phyloP scores from a whole-genome alignment of 1,139 yeast species.

The Hanseniaspora gamundiae region DNA sequence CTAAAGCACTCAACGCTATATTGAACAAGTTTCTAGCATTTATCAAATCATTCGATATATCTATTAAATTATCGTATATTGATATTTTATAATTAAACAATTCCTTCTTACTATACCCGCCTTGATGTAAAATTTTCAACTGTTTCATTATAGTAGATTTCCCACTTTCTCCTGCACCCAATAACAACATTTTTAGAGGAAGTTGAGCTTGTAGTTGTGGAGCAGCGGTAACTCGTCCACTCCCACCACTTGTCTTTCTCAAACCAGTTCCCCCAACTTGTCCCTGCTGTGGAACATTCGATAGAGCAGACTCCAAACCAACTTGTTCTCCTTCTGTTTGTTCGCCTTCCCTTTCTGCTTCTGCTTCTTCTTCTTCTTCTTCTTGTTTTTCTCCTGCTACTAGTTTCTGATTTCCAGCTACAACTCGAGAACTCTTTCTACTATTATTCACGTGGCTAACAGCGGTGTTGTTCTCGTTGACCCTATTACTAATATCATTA shows the following conservation, averaged over 20 bases:
- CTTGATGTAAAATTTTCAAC: constrained; percentile 59
- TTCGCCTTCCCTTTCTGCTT: not conserved
- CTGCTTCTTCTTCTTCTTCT: not conserved
- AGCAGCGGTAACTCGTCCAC: too few species aligned
- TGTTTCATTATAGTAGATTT: constrained; percentile 69
- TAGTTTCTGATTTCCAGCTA: too few species aligned
- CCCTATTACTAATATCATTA: too few species aligned
- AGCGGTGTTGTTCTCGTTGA: too few species aligned
- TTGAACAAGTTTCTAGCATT: constrained; percentile 27
- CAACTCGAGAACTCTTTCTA: too few species aligned
- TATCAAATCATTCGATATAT: constrained; percentile 48
- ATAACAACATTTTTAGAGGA: constrained; percentile 49
- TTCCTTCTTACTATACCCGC: constrained; percentile 56
- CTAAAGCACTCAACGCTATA: constrained; percentile 14
- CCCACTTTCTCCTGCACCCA: constrained; percentile 76
- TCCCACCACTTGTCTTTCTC: too few species aligned
- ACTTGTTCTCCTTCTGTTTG: too few species aligned
- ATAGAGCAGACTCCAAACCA: too few species aligned
- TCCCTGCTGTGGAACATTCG: too few species aligned
- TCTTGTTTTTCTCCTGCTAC: not conserved
- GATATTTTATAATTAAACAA: constrained; percentile 54
- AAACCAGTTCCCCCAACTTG: too few species aligned
- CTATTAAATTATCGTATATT: constrained; percentile 54
- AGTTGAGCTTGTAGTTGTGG: constrained; percentile 14
- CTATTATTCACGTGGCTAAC: too few species aligned